A percentile compares a stretch with the other conserved stretches of the same genome.
Evolutionary conservation across 169 alveolate species (phyloP).

Genomic region (Eimeria brunetti): DNA sequence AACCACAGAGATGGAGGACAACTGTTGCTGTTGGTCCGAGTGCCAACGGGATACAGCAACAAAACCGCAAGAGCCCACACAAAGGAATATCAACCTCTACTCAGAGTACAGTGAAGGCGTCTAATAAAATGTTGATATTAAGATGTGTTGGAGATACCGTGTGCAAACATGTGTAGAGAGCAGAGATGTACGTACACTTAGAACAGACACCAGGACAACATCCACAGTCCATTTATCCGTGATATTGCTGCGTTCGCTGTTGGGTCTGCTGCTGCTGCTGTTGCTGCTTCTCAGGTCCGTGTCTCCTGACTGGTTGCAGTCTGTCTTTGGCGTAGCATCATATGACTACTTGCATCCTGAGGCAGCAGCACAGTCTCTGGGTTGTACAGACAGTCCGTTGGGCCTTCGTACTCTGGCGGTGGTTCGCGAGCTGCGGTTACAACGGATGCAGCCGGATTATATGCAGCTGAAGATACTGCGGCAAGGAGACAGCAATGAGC

Average conservation of each 20-base stretch:
- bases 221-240: neutral
- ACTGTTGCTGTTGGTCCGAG: too few species aligned
- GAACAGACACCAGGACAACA: neutral
- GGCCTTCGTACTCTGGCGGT: conserved; percentile 87
- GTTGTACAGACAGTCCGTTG: conserved; percentile 81
- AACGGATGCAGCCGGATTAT: conserved; percentile 82
- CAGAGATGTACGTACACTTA: too few species aligned
- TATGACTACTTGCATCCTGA: conserved; percentile 89
- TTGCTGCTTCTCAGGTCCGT: conserved; percentile 81
- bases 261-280: neutral
- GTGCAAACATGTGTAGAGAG: too few species aligned
- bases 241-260: neutral
- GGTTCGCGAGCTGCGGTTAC: conserved; percentile 85
- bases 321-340: conserved; percentile 89
- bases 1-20: too few species aligned
- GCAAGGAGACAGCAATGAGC: conserved; percentile 90
- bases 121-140: too few species aligned
- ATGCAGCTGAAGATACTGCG: conserved; percentile 87
- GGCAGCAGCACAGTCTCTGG: conserved; percentile 88
- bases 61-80: too few species aligned
- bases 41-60: too few species aligned
- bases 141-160: too few species aligned
- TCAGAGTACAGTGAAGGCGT: too few species aligned
- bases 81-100: too few species aligned
- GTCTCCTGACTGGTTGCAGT: conserved; percentile 88